Evolutionary conservation across 2,329 filamentous ascomycete genomes (phyloP), one percentile per base, ranked within the genome.

Genomic region (Elsinoe batatas): DNA sequence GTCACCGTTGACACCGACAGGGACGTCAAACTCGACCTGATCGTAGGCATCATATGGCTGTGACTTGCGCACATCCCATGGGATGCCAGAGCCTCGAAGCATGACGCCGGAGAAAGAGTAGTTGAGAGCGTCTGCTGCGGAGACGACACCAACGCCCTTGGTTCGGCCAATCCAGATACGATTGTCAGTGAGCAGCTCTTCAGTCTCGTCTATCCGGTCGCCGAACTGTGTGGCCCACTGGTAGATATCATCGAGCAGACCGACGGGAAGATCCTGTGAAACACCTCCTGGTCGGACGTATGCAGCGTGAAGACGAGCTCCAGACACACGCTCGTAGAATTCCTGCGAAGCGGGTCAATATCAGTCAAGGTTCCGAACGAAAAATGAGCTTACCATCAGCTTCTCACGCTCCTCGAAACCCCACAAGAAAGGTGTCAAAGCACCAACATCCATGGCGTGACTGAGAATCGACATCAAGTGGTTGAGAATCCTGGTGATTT

Each of bases 331-430:
- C 75, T 98, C 93, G 72, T 98, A 98, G 77, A 98, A 98, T 84
- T 98, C 93, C 91, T 97, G 60, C 44, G 40, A 54, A 42, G 13
- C 18, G 5, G 20, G 46, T 58, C 49, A 60, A 51, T 40, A 33
- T 38, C 12, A 15, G 47, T 43, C 56, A 64, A 37, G 32, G 54
- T 5, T 13, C 10, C 6, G 18, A 46, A 44, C 40, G 26, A 43
- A 18, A 30, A 15, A 37, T 26, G 15, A 32, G 68, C 82, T 69
- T 79, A 96, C 91, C 94, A 98, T 98, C 58, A 98, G 80, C 81
- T 98, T 98, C 78, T 98, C 93, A 80, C 93, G 88, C 78, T 98
- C 93, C 76, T 98, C 93, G 71, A 98, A 98, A 59, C 93, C 93
- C 93, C 93, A 98, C 76, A 98, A 73, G 81, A 98, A 98, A 64